Percentiles rank a stretch among this genome's conserved stretches.
Evolutionary conservation across 192 early-diverging fungal genomes (phyloP).

Genomic region (Chytriomyces confervae): DNA sequence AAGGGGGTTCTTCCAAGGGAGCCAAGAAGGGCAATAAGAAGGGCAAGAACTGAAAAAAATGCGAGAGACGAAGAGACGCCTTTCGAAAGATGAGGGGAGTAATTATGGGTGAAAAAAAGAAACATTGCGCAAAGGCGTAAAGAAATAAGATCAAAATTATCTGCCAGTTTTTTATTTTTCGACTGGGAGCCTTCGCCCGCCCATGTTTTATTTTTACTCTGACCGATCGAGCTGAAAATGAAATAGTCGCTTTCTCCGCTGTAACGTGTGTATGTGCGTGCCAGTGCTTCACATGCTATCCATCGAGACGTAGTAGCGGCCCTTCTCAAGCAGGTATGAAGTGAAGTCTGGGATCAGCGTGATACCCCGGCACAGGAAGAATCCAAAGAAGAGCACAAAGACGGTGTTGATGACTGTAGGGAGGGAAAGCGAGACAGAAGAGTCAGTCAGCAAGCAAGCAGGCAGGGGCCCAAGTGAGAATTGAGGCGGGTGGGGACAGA

Average conservation of each 20-base stretch:
- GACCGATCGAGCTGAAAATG: no score
- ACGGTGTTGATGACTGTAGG: conserved; percentile 19
- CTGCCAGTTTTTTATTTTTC: no score
- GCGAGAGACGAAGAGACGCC: no score
- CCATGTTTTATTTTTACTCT: no score
- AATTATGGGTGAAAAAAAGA: no score
- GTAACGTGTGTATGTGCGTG: no score
- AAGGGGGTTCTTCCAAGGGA: conserved; percentile 11
- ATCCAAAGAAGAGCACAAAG: conserved; percentile 30
- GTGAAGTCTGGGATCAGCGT: conserved; percentile 16
- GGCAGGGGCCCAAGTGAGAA: neutral
- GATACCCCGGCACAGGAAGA: conserved; percentile 23
- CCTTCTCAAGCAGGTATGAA: conserved; percentile 14
- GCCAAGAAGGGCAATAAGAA: conserved; percentile 31
- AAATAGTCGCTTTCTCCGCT: no score
- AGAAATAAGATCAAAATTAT: no score
- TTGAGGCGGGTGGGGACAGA: neutral
- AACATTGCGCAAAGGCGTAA: no score
- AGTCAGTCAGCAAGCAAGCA: neutral
- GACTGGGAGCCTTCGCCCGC: no score
- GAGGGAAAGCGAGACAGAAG: neutral
- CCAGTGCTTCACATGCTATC: conserved; percentile 13
- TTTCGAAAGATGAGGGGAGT: no score
- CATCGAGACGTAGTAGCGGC: conserved; percentile 18
- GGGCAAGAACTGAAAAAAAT: no score